These are phyloP conservation scores for Colletotrichum coccodes DNA, from an alignment of 2,329 filamentous ascomycete genomes.

Conservation along the genomic window DNA sequence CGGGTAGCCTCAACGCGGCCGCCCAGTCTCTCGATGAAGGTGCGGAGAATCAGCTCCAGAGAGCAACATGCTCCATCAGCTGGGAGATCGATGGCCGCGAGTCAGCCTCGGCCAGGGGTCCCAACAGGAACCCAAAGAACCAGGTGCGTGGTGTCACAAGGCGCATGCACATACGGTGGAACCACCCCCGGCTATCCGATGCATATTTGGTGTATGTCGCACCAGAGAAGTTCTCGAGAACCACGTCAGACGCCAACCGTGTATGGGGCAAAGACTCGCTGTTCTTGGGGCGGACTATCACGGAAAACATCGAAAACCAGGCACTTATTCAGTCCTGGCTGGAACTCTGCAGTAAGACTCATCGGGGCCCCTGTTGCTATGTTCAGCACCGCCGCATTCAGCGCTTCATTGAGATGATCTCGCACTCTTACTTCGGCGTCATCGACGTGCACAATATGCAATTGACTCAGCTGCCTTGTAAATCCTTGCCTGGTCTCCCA, in stretches of 20 bases:
- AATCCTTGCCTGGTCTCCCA: neutral
- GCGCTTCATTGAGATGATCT: conserved; percentile 12
- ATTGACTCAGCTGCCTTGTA: neutral
- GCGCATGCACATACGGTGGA: conserved; percentile 15
- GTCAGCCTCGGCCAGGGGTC: neutral
- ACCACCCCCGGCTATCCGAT: neutral
- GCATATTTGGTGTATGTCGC: conserved; percentile 12
- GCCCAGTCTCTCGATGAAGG: neutral
- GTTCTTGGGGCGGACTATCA: conserved; percentile 3
- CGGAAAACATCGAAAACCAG: conserved; percentile 18
- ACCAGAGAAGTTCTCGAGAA: neutral
- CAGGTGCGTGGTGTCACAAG: conserved; percentile 9
- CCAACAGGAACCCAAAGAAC: neutral
- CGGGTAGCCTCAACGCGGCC: neutral
- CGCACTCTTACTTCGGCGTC: conserved; percentile 18
- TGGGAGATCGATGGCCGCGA: conserved; percentile 24
- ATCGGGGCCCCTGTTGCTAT: neutral
- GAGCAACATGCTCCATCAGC: conserved; percentile 1
- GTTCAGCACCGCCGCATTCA: neutral
- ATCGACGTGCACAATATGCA: conserved; percentile 27
- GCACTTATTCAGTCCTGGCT: conserved; percentile 15
- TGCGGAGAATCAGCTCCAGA: neutral
- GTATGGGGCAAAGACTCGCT: conserved; percentile 20
- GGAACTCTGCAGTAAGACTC: conserved; percentile 12
- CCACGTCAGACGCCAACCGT: conserved; percentile 7